These are phyloP conservation scores for Phytophthora tubulina DNA, from an alignment of 352 stramenopile genomes.

Conservation along the genomic window DNA sequence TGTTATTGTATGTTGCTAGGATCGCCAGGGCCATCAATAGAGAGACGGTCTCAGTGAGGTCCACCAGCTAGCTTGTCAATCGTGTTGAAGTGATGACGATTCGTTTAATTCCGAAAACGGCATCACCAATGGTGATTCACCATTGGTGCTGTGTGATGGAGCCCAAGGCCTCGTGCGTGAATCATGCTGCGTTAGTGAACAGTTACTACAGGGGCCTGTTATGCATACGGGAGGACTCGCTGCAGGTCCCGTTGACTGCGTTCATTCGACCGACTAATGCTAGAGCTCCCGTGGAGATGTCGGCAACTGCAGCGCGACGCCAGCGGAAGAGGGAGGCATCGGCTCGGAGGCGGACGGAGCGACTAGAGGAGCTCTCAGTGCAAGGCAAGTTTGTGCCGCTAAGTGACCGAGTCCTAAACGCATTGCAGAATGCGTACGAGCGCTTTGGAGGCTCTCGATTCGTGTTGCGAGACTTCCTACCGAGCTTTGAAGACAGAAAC, in stretches of 20 bases:
- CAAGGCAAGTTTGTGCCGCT: constrained; percentile 67
- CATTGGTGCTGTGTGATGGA: constrained; percentile 21
- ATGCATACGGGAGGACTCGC: constrained; percentile 37
- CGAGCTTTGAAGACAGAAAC: constrained; percentile 17
- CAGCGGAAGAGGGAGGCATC: constrained; percentile 55
- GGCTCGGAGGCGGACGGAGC: constrained; percentile 34
- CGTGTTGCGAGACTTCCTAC: constrained; percentile 29
- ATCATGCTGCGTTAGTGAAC: constrained; percentile 61
- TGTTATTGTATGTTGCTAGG: too few species aligned
- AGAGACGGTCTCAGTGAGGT: too few species aligned
- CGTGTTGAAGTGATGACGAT: too few species aligned
- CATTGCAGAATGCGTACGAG: constrained; percentile 37
- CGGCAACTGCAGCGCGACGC: constrained; percentile 28
- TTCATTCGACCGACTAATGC: constrained; percentile 31
- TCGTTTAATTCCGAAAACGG: neutral
- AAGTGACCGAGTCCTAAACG: constrained; percentile 21
- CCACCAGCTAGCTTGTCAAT: too few species aligned
- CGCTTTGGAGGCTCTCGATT: constrained; percentile 34
- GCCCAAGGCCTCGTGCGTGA: constrained; percentile 41
- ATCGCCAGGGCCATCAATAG: too few species aligned
- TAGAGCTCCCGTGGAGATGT: neutral
- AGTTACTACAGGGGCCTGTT: constrained; percentile 59
- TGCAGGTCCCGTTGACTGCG: constrained; percentile 44
- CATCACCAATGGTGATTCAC: too few species aligned
- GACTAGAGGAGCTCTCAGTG: constrained; percentile 48